Conservation (phyloP, 2,329 filamentous ascomycete species). For the Fusarium heterosporum region DNA sequence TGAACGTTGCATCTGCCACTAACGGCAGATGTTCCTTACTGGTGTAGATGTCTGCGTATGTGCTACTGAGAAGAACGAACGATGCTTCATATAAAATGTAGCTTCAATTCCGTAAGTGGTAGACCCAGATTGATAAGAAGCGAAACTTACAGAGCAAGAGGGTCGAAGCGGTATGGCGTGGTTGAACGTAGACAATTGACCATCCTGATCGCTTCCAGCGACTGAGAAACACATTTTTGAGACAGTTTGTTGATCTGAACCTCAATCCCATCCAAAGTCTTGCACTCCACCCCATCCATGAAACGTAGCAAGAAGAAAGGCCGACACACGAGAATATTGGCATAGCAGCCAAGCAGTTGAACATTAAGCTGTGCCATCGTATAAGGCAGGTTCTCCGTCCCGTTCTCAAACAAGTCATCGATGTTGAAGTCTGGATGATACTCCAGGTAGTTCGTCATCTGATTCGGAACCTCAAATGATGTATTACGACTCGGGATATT, state of each 20-base stretch:
- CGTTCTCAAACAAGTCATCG: conserved; percentile 27
- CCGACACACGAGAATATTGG: conserved; percentile 71
- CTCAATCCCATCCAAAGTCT: background rate
- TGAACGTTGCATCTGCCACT: conserved; percentile 58
- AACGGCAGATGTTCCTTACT: conserved; percentile 56
- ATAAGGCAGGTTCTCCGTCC: conserved; percentile 49
- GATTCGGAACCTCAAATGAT: conserved; percentile 66
- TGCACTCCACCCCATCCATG: conserved; percentile 52
- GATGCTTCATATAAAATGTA: conserved; percentile 68
- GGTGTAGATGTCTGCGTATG: conserved; percentile 63
- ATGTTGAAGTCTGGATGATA: conserved; percentile 64
- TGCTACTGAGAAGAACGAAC: conserved; percentile 67
- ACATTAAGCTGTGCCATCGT: conserved; percentile 71
- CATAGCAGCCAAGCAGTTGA: conserved; percentile 71
- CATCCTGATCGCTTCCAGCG: conserved; percentile 59
- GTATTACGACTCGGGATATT: conserved; percentile 71
- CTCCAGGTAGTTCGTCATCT: conserved; percentile 59
- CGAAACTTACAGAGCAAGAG: conserved; percentile 66
- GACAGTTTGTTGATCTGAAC: conserved; percentile 60
- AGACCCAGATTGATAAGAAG: background rate
- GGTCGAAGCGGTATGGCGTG: conserved; percentile 64
- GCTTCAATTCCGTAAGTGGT: conserved; percentile 50
- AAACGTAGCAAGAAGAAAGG: conserved; percentile 73
- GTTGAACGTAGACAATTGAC: conserved; percentile 58
- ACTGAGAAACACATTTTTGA: conserved; percentile 51